phyloP scores from a whole-genome alignment of 306 rosid species.

The Coriaria nepalensis region DNA sequence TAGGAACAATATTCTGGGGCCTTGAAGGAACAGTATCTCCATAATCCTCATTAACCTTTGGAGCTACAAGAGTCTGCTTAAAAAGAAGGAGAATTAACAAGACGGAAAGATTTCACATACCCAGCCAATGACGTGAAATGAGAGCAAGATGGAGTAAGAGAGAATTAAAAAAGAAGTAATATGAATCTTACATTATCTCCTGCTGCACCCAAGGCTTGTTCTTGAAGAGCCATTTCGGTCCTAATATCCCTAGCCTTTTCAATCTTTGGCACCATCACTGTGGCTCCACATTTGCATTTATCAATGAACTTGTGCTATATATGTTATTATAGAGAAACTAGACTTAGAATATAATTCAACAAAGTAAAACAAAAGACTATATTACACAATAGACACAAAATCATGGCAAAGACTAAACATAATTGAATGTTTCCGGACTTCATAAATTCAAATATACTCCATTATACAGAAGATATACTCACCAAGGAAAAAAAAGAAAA shows the following conservation, averaged over 20 bases:
- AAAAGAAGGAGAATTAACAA: conserved; percentile 14
- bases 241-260: conserved; percentile 77
- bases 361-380: conserved; percentile 13
- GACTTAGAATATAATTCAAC: conserved; percentile 18
- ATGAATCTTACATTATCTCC: conserved; percentile 50
- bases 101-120: conserved; percentile 6
- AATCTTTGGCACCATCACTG: conserved; percentile 67
- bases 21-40: conserved; percentile 81
- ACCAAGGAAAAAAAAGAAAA: too few relatives aligned
- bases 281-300: conserved; percentile 72
- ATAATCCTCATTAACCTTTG: conserved; percentile 52
- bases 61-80: conserved; percentile 35
- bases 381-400: not conserved
- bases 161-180: not conserved
- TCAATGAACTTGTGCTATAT: conserved; percentile 87
- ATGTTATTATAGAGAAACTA: conserved; percentile 14
- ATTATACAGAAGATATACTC: too few relatives aligned
- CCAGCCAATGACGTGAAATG: not conserved
- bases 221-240: conserved; percentile 74
- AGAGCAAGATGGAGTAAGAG: conserved; percentile 1
- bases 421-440: not conserved
- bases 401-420: not conserved
- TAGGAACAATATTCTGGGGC: conserved; percentile 37
- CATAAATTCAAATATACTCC: too few relatives aligned
- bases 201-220: conserved; percentile 32